Evolutionary conservation across 1,139 yeast genomes (phyloP).

Genomic region (Komagataea norvegica): DNA sequence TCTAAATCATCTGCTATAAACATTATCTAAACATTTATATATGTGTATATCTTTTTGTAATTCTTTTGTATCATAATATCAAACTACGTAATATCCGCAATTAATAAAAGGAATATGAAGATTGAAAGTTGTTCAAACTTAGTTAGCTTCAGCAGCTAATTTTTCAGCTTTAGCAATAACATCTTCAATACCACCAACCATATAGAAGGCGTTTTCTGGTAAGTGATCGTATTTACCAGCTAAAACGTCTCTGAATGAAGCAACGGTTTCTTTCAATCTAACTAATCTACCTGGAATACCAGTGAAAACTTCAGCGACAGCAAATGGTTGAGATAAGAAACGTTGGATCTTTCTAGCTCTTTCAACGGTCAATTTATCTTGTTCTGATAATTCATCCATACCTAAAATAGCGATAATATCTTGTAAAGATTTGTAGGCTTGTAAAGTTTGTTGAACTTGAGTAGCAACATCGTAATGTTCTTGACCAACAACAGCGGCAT

Average conservation of each 20-base stretch:
- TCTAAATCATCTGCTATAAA: slow-evolving; percentile 12
- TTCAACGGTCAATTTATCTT: slow-evolving; percentile 98
- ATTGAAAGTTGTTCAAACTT: slow-evolving; percentile 27
- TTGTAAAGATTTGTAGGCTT: slow-evolving; percentile 99
- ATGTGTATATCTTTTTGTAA: slow-evolving; percentile 7
- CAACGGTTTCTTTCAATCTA: slow-evolving; percentile 90
- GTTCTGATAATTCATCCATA: slow-evolving; percentile 99
- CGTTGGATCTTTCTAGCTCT: slow-evolving; percentile 99
- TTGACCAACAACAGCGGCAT: slow-evolving; percentile 94
- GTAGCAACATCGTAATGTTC: slow-evolving; percentile 97
- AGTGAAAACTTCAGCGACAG: slow-evolving; percentile 99
- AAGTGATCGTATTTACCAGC: slow-evolving; percentile 98
- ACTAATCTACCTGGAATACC: slow-evolving; percentile 99
- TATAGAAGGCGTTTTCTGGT: slow-evolving; percentile 99
- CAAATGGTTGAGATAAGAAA: slow-evolving; percentile 99
- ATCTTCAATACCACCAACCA: slow-evolving; percentile 99
- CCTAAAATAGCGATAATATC: slow-evolving; percentile 99
- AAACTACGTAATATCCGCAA: background rate
- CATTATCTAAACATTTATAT: slow-evolving; percentile 21
- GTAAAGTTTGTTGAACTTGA: slow-evolving; percentile 94
- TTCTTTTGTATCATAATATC: slow-evolving; percentile 9
- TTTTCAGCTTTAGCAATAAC: slow-evolving; percentile 98
- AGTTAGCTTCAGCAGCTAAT: slow-evolving; percentile 90
- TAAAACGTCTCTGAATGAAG: slow-evolving; percentile 93
- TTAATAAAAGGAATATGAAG: slow-evolving; percentile 8